Base-by-base conservation (phyloP, 1,284 basidiomycete species). In the Malassezia japonica region DNA sequence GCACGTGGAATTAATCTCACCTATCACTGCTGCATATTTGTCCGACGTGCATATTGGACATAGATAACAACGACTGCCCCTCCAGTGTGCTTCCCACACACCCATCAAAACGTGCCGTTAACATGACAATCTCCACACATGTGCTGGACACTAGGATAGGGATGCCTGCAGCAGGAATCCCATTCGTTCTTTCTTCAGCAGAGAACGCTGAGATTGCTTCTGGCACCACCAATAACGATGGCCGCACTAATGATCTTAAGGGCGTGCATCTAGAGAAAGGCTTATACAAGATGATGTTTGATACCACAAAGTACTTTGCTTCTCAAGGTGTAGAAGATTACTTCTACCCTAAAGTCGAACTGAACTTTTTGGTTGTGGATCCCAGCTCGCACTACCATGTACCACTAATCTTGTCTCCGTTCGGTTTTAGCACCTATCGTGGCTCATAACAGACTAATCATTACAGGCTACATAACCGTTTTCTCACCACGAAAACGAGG, bases 71-170 rank as follows among this genome's bases (percentile, higher is more conserved):
- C n/a, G n/a, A n/a, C n/a, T n/a, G n/a, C n/a, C n/a, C n/a, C n/a
- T n/a, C n/a, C n/a, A n/a, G n/a, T n/a, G n/a, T n/a, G n/a, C n/a
- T n/a, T n/a, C n/a, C n/a, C n/a, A 21, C 36, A 13, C 36, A 3
- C 18, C 9, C 18, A 10, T 37, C 24, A 28, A 28, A 28, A 28
- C 27, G 27, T n/a, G n/a, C n/a, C n/a, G n/a, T n/a, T n/a, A n/a
- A n/a, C n/a, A 48, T 48, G 46, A 41, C 46, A 15, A 40, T 48
- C 25, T 48, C 46, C 3, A 48, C 46, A 10, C 46, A 48, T 20
- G 46, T 48, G 3, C 36, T 48, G n/a, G 46, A 48, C 23, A 48
- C 46, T 9, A 48, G 29, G 12, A 28, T 31, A 10, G 46, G 46
- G 3, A 39, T 18, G 32, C 46, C 46, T 10, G 46, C 46, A 3